Evolutionary conservation across 495 filamentous ascomycete species (phyloP), one percentile per base, ranked within the genome.

Genomic region (Neohortaea acidophila): DNA sequence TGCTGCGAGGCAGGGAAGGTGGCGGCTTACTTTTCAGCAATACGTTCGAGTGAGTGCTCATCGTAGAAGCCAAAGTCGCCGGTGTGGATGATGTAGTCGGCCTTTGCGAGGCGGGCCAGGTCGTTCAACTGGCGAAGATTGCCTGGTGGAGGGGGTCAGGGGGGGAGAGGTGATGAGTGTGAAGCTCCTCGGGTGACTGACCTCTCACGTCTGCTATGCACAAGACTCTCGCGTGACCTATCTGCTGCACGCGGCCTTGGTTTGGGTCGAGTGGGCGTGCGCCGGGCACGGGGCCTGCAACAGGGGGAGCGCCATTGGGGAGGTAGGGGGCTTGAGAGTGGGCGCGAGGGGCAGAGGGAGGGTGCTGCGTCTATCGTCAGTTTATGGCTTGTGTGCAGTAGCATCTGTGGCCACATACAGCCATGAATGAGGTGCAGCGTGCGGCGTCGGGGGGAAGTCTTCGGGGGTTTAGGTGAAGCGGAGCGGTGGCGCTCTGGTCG

Each of bases 61-160:
- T 99, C 91, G 61, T 99, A 99, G 63, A 99, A 99, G 38, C 91
- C 91, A 56, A 99, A 99, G 56, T 99, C 91, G 55, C 91, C 91
- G 23, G 91, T 96, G 61, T 99, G 89, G 46, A 99, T 81, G 52
- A 99, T 91, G 58, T 92, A 80, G 60, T 94, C 84, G 38, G 89
- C 89, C 52, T 79, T 78, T 37, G 91, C 89, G 53, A 85, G 75
- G 57, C 79, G 85, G 41, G 91, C 91, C 38, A 96, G 75, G 27
- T 96, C 85, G 64, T 99, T 99, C 49, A 99, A 67, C 43, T 89
- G 94, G 60, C 77, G 77, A 37, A 99, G 69, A 57, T 94, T 94
- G 56, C 91, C 89, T 97, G 44, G 47, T 36, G n/a, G 51, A 48
- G 2, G 1, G 6, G 21, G 28, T 40, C 31, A 43, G 36, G 44